A percentile compares a stretch with the other conserved stretches of the same genome.
Conservation (phyloP, 805 yeast species). For the Hanseniaspora occidentalis region DNA sequence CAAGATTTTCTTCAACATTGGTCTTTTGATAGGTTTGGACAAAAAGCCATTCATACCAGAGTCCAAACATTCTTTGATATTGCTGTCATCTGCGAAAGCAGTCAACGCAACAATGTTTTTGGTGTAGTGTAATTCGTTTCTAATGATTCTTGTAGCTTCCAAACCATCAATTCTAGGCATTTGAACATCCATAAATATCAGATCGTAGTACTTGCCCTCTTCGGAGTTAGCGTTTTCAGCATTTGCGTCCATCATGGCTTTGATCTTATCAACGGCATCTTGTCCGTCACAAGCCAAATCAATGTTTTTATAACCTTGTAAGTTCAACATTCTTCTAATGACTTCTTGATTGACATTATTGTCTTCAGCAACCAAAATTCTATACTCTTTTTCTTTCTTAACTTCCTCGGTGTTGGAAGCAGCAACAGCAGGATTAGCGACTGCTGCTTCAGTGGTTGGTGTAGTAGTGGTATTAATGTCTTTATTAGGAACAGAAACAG, state of each 20-base stretch:
- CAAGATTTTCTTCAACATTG: conserved; percentile 46
- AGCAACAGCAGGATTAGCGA: conserved; percentile 12
- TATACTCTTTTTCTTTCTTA: conserved; percentile 7
- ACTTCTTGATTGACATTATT: conserved; percentile 92
- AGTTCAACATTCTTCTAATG: conserved; percentile 69
- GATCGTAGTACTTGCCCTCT: conserved; percentile 37
- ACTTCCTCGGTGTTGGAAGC: conserved; percentile 2
- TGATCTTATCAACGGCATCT: conserved; percentile 67
- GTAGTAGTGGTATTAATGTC: too few relatives aligned
- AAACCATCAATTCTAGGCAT: conserved; percentile 93
- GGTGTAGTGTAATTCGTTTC: conserved; percentile 44
- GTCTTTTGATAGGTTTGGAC: conserved; percentile 75
- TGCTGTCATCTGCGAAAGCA: conserved; percentile 89
- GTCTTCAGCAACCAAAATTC: conserved; percentile 85
- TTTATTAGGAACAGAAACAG: too few relatives aligned
- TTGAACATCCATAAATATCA: conserved; percentile 93
- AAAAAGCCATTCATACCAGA: conserved; percentile 92
- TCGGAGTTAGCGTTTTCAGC: conserved; percentile 11
- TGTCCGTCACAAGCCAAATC: conserved; percentile 82
- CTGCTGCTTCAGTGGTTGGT: not conserved
- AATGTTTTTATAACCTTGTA: conserved; percentile 68
- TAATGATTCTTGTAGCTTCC: conserved; percentile 62
- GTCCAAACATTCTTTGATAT: conserved; percentile 69
- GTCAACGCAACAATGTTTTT: conserved; percentile 88
- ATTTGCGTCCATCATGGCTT: conserved; percentile 26